Evolutionary conservation across 345 rosid species (phyloP).

Genomic region (Pseudoturritis turrita): DNA sequence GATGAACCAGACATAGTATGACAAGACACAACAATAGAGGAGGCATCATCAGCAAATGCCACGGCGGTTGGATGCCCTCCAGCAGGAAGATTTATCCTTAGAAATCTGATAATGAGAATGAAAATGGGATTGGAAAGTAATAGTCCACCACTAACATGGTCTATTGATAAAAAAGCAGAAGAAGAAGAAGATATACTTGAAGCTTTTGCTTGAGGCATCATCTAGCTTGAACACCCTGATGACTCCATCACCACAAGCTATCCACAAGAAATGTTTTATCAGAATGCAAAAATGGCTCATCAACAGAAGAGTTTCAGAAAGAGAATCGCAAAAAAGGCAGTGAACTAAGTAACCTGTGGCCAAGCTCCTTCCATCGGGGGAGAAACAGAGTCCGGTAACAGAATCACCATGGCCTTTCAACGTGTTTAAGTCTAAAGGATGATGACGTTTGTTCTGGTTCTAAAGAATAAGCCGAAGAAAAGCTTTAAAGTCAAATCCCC

Average conservation of each 20-base stretch:
- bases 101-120: slow-evolving; percentile 41
- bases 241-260: slow-evolving; percentile 91
- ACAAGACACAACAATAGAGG: slow-evolving; percentile 79
- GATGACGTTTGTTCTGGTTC: slow-evolving; percentile 78
- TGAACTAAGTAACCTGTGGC: slow-evolving; percentile 56
- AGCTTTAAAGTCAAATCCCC: not conserved
- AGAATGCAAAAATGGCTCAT: not conserved
- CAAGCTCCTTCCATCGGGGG: slow-evolving; percentile 64
- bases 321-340: not conserved
- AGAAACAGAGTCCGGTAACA: slow-evolving; percentile 74
- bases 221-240: slow-evolving; percentile 87
- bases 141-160: not conserved
- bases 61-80: slow-evolving; percentile 90
- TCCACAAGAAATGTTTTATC: slow-evolving; percentile 17
- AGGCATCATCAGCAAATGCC: slow-evolving; percentile 67
- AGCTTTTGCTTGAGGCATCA: slow-evolving; percentile 92
- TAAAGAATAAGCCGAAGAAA: not conserved
- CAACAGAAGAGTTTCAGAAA: not conserved
- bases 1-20: slow-evolving; percentile 57
- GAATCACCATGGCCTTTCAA: slow-evolving; percentile 94
- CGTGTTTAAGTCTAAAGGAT: slow-evolving; percentile 90
- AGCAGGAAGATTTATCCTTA: slow-evolving; percentile 73
- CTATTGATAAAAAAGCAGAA: not conserved
- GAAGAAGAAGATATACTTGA: slow-evolving; percentile 52
- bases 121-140: not conserved